Evolutionary conservation across 2,329 filamentous ascomycete species (phyloP).

Genomic region (Fusarium circinatum): DNA sequence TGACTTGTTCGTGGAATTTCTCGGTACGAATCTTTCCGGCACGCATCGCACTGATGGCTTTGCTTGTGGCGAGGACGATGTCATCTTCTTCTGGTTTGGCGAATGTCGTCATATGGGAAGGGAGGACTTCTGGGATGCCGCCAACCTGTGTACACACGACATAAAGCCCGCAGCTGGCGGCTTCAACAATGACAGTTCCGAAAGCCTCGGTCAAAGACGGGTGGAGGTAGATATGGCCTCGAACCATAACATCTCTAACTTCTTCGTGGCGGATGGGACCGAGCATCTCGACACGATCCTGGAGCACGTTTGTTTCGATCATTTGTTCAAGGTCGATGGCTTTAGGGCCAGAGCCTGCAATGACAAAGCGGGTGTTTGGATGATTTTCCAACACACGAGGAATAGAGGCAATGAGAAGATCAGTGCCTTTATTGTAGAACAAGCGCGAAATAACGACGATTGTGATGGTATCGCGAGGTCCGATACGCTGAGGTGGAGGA

Average conservation of each 20-base stretch:
- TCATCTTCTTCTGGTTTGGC: slow-evolving; percentile 97
- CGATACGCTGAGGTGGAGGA: slow-evolving; percentile 73
- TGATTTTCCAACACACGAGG: slow-evolving; percentile 90
- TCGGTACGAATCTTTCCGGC: slow-evolving; percentile 90
- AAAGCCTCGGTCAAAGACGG: slow-evolving; percentile 96
- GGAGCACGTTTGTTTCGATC: slow-evolving; percentile 92
- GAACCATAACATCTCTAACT: slow-evolving; percentile 96
- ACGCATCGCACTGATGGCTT: slow-evolving; percentile 86
- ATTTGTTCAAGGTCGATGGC: slow-evolving; percentile 98
- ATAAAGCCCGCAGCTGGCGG: slow-evolving; percentile 93
- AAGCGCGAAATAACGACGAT: slow-evolving; percentile 97
- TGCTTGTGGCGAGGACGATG: slow-evolving; percentile 86
- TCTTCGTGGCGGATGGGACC: slow-evolving; percentile 95
- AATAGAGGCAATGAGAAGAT: slow-evolving; percentile 95
- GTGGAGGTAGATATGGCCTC: slow-evolving; percentile 95
- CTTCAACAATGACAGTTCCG: slow-evolving; percentile 97
- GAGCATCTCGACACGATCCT: slow-evolving; percentile 92
- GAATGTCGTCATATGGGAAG: slow-evolving; percentile 96
- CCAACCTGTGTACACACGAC: slow-evolving; percentile 97
- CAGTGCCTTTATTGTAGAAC: slow-evolving; percentile 99
- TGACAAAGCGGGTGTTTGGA: slow-evolving; percentile 95
- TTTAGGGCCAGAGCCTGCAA: slow-evolving; percentile 94
- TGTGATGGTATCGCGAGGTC: slow-evolving; percentile 87
- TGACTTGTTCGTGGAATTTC: slow-evolving; percentile 94
- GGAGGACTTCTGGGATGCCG: slow-evolving; percentile 95